Base-by-base conservation (phyloP, 352 stramenopile species). In the Pythium utonaiense region DNA sequence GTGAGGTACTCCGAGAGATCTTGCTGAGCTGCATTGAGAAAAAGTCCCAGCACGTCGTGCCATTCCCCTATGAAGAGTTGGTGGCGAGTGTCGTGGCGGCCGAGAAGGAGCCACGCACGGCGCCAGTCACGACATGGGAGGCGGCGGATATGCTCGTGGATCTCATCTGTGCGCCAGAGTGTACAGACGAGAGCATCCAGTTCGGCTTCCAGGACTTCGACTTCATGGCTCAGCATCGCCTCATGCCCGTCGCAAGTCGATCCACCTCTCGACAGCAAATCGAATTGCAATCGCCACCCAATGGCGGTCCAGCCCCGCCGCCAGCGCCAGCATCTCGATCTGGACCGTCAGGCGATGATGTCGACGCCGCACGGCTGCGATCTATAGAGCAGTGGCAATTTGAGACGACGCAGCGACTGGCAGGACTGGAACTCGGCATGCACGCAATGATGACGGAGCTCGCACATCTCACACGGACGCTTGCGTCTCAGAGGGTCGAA, bases 151-250 rank as follows among this genome's bases (percentile, higher is more conserved):
- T 59, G 13, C 40, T 68, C 16, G 61, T 68, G 0, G 55, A 68
- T 16, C 22, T 58, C 21, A 60, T 68, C 40, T 28, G 38, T 6
- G 53, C 52, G 7, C 53, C 54, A 1, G 61, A 68, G 0, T 56
- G 38, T 13, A 54, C 47, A 1, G 61, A 68, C n/a, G 40, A 59
- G 6, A 63, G 53, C 21, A 36, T 68, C 30, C 38, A 34, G n/a
- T 68, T 63, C 17, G 61, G 61, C 1, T 68, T 68, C 41, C 52
- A 40, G 49, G 61, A 63, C 53, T 42, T 68, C 17, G 61, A 68
- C 24, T 54, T 59, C 5, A 24, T 62, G 6, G 41, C 53, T 3
- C 47, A 49, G 16, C 49, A 62, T 40, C 60, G 48, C 3, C 53
- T 67, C 21, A 16, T 49, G 13, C 59, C 59, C 7, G 36, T 58